Evolutionary conservation across 805 yeast genomes (phyloP), one percentile per base, ranked within the genome.

Genomic region (Suhomyces sp.): DNA sequence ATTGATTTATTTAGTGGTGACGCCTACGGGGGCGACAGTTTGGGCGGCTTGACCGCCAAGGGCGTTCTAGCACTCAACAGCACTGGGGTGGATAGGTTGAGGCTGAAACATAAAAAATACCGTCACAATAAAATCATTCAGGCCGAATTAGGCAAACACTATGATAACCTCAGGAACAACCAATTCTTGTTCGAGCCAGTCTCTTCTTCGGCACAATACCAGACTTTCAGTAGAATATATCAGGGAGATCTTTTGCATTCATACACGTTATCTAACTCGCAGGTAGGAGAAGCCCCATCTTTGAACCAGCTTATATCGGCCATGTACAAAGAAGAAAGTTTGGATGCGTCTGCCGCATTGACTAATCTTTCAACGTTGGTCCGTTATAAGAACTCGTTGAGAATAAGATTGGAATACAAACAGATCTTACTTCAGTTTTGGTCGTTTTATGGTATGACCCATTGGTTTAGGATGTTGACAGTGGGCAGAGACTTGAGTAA

Each of bases 391-490:
- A 74, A 75, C 57, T 59, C 62, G 6, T 64, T 75, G 35, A 62
- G 80, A 36, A 58, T 71, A 7, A 63, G 80, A 41, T 54, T 73
- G n/a, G 80, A 75, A 59, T 62, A 66, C 53, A 63, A 65, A 46
- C 80, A 75, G 56, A 36, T 72, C 17, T 61, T 73, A 19, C 59
- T 75, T 4, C 78, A 73, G 49, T 70, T 70, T 47, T 75, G 79
- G 79, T 71, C 77, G 19, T 73, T 73, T 56, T 60, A 66, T 51
- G 71, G 69, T 2, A 63, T 73, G 71, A 58, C 69, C 13, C 66
- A 70, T 45, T 75, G 80, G 80, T 68, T 53, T 57, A 61, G 77
- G 36, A 61, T 62, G 46, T 60, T 75, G 42, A 52, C 51, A 17
- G 68, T 67, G 22, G 79, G 76, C 10, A 63, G 64, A 22, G 78